Conservation (phyloP, 768 basidiomycete genomes). For the Hygrophorus pudorinus region DNA sequence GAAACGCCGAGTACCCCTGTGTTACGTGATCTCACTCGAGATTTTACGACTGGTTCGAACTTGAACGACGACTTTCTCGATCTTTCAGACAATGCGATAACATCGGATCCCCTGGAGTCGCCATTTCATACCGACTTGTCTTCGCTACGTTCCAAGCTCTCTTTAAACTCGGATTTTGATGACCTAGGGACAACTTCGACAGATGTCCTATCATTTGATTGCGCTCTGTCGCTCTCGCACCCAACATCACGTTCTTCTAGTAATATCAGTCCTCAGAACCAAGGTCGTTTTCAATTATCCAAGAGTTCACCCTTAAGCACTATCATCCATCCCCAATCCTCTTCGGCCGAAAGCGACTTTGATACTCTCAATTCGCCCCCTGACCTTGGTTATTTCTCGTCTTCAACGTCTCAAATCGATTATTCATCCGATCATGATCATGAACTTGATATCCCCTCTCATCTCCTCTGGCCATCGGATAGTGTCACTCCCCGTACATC, state of each 20-base stretch:
- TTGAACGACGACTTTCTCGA: slow-evolving; percentile 12
- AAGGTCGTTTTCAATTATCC: slow-evolving; percentile 18
- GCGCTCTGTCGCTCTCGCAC: slow-evolving; percentile 1
- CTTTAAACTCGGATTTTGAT: neutral
- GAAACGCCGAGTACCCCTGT: neutral
- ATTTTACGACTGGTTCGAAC: slow-evolving; percentile 12
- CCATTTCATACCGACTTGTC: slow-evolving; percentile 12
- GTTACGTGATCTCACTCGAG: slow-evolving; percentile 3
- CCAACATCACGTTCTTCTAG: slow-evolving; percentile 7
- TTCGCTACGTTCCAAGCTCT: neutral
- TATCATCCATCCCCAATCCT: slow-evolving; percentile 9
- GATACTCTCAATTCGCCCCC: slow-evolving; percentile 18
- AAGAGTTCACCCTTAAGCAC: slow-evolving; percentile 1
- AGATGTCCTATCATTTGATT: neutral
- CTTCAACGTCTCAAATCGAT: slow-evolving; percentile 9
- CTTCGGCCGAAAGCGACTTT: slow-evolving; percentile 17
- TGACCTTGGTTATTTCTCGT: slow-evolving; percentile 15
- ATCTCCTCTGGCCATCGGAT: slow-evolving; percentile 13
- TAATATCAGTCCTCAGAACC: neutral
- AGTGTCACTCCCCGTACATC: slow-evolving; percentile 2
- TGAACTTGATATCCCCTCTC: slow-evolving; percentile 13
- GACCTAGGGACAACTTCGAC: neutral
- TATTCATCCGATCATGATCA: slow-evolving; percentile 12
- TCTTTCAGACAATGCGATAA: slow-evolving; percentile 11
- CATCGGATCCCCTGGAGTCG: neutral